Evolutionary conservation across 73 alveolate species (phyloP), one percentile per base, ranked within the genome.

Genomic region (Paramecium pentaurelia): DNA sequence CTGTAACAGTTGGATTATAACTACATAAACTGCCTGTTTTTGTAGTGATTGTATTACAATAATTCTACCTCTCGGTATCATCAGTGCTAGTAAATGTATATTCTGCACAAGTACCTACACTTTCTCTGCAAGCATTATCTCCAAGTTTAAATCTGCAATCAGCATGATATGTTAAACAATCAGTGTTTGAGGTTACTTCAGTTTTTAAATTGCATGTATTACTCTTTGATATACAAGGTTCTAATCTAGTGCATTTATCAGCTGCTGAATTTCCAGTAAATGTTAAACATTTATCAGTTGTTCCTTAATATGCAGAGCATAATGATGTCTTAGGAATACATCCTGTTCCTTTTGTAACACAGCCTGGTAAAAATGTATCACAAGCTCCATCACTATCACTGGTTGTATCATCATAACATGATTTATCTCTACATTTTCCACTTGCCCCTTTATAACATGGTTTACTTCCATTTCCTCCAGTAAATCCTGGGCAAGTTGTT

Each of bases 261-360:
- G 84, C 47, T 6, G n/a, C 45, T 64, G 84, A 32, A 8, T 12
- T 64, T 64, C 25, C 58, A 10, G 30, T 75, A 28, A 36, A 75
- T 36, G 64, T 38, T 30, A 9, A 10, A 20, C 88, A 75, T 12
- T 22, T 36, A 0, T 14, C 88, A 3, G 60, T 25, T 75, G 25
- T 42, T n/a, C 88, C 88, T 75, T 1, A 16, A 42, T 36, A 75
- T 38, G 64, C 7, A 0, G 68, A 1, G 10, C 88, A 75, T 14
- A 1, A 2, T 2, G 88, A 10, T 37, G 88, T 75, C 14, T 34
- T 34, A 18, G 5, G 44, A 75, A 38, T 42, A 75, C 88, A 75
- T 75, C 88, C 88, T 37, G 34, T 18, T 75, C 88, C 88, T 7
- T 75, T 34, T 16, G 88, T 75, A 6, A 75, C 88, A 34, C 88